Evolutionary conservation across 1,139 yeast species (phyloP).

Genomic region (Hyphopichia buzzinii): DNA sequence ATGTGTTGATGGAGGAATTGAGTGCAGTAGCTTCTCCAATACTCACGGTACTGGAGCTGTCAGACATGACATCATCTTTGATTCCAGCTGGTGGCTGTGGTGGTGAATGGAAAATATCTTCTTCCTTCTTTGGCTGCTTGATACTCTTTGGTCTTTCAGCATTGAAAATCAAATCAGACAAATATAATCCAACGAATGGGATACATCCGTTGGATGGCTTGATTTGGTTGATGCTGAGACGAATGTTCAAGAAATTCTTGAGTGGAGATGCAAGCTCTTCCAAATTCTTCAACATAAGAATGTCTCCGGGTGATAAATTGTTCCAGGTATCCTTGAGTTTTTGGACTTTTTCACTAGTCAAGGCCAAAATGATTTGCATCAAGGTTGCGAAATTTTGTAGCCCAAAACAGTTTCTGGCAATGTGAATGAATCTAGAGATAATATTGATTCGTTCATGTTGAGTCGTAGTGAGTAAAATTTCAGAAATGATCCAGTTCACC

Average conservation of each 20-base stretch:
- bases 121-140: slow-evolving; percentile 13
- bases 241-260: slow-evolving; percentile 61
- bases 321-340: slow-evolving; percentile 75
- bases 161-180: slow-evolving; percentile 80
- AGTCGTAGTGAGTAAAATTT: slow-evolving; percentile 67
- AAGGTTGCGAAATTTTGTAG: slow-evolving; percentile 82
- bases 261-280: slow-evolving; percentile 65
- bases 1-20: slow-evolving; percentile 2
- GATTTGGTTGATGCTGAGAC: slow-evolving; percentile 60
- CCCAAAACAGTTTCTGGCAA: slow-evolving; percentile 71
- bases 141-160: slow-evolving; percentile 62
- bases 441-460: slow-evolving; percentile 61
- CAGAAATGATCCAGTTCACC: slow-evolving; percentile 92
- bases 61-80: slow-evolving; percentile 13
- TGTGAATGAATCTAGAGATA: slow-evolving; percentile 76
- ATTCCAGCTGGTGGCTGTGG: slow-evolving; percentile 3
- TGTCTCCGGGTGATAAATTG: slow-evolving; percentile 52
- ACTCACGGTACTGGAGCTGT: slow-evolving; percentile 3
- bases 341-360: slow-evolving; percentile 69
- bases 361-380: slow-evolving; percentile 82
- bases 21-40: slow-evolving; percentile 2
- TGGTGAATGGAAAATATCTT: slow-evolving; percentile 2
- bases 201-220: slow-evolving; percentile 78
- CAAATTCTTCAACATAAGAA: slow-evolving; percentile 62
- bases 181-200: slow-evolving; percentile 83